Evolutionary conservation across 2,329 filamentous ascomycete genomes (phyloP).

Genomic region (Fusarium sp.): DNA sequence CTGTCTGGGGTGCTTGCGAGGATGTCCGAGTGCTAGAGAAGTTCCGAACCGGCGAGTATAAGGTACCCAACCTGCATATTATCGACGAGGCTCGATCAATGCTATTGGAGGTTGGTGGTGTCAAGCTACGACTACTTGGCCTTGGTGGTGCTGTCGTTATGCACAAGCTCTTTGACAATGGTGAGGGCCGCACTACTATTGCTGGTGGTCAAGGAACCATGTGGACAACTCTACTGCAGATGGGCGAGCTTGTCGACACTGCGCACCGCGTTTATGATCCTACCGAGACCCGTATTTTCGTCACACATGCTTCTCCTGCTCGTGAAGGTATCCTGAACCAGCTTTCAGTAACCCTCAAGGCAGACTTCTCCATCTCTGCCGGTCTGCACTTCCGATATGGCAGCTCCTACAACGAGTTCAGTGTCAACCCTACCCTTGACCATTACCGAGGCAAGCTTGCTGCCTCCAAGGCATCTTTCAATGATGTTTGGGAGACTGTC

Average conservation of each 20-base stretch:
- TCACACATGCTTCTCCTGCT: slow-evolving; percentile 96
- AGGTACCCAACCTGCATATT: slow-evolving; percentile 96
- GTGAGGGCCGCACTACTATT: slow-evolving; percentile 97
- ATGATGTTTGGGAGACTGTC: slow-evolving; percentile 99
- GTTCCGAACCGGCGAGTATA: slow-evolving; percentile 97
- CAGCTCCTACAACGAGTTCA: slow-evolving; percentile 99
- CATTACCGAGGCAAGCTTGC: slow-evolving; percentile 99
- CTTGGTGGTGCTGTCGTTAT: slow-evolving; percentile 97
- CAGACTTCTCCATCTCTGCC: slow-evolving; percentile 97
- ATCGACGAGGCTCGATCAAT: slow-evolving; percentile 98
- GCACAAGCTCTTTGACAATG: slow-evolving; percentile 99
- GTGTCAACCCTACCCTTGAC: slow-evolving; percentile 96
- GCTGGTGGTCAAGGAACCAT: slow-evolving; percentile 98
- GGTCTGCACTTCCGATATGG: slow-evolving; percentile 98
- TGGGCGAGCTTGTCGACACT: slow-evolving; percentile 97
- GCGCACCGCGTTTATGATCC: slow-evolving; percentile 98
- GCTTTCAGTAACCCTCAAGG: slow-evolving; percentile 95
- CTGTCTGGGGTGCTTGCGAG: slow-evolving; percentile 98
- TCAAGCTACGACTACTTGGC: slow-evolving; percentile 94
- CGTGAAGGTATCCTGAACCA: slow-evolving; percentile 97
- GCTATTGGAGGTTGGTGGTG: slow-evolving; percentile 92
- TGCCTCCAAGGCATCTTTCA: slow-evolving; percentile 97
- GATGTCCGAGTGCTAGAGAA: slow-evolving; percentile 98
- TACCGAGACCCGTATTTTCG: slow-evolving; percentile 94
- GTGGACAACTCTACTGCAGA: slow-evolving; percentile 98